A percentile compares a stretch with the other conserved stretches of the same genome.
These are phyloP conservation scores for Plenodomus tracheiphilus DNA, from an alignment of 2,329 filamentous ascomycete genomes.

Conservation along the genomic window DNA sequence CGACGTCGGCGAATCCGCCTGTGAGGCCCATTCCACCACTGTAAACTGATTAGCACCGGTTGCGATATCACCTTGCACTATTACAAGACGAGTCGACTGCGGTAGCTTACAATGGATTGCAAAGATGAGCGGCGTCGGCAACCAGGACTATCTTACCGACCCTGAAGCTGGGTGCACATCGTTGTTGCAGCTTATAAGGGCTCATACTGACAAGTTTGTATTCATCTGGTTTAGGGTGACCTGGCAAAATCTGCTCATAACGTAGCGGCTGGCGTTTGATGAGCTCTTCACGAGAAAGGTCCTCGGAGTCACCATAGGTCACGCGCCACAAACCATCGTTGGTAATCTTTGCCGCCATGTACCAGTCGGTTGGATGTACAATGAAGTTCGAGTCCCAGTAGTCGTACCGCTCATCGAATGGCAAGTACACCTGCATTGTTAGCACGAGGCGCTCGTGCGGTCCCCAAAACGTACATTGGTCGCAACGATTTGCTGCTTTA, in stretches of 20 bases:
- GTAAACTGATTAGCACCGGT: slow-evolving; percentile 5
- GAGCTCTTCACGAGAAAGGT: slow-evolving; percentile 58
- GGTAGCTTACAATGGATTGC: slow-evolving; percentile 51
- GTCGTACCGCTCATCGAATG: slow-evolving; percentile 59
- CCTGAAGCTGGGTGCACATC: slow-evolving; percentile 61
- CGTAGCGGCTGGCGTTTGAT: slow-evolving; percentile 57
- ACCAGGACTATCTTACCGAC: slow-evolving; percentile 61
- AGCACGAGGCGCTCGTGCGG: background rate
- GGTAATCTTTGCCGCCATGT: slow-evolving; percentile 65
- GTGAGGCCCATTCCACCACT: slow-evolving; percentile 65
- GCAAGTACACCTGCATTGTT: slow-evolving; percentile 59
- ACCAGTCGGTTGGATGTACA: slow-evolving; percentile 63
- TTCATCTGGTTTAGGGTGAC: slow-evolving; percentile 60
- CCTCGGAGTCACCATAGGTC: slow-evolving; percentile 63
- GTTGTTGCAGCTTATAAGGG: slow-evolving; percentile 65
- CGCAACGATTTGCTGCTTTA: slow-evolving; percentile 63
- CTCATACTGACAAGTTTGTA: slow-evolving; percentile 62
- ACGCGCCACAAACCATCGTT: slow-evolving; percentile 64
- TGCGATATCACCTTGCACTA: background rate
- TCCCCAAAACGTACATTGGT: slow-evolving; percentile 56
- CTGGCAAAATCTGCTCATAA: slow-evolving; percentile 62
- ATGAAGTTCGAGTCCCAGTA: slow-evolving; percentile 64
- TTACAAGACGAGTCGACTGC: background rate
- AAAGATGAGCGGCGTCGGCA: slow-evolving; percentile 65
- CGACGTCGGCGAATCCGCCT: slow-evolving; percentile 66